Evolutionary conservation across 495 filamentous ascomycete species (phyloP), one percentile per base, ranked within the genome.

Genomic region (Coniosporium apollinis): DNA sequence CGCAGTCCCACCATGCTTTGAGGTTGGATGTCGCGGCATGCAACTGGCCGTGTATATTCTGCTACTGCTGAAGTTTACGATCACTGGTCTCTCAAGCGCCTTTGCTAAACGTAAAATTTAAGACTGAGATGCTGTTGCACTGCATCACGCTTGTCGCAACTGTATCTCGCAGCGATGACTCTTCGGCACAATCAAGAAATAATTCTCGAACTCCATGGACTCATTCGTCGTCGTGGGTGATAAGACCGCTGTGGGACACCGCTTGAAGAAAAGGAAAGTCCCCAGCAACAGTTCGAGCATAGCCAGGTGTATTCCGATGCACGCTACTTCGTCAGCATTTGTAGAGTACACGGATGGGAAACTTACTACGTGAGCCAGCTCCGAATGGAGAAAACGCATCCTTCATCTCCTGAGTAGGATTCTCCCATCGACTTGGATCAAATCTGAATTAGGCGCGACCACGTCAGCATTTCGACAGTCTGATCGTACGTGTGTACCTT

Each of bases 331-430:
- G 19, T 18, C 4, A n/a, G 16, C 14, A 19, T 4, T 21, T 36
- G n/a, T 5, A 8, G 9, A 0, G n/a, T 6, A 19, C 20, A 1
- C 10, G 11, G 2, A 33, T 1, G n/a, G 26, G 21, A 21, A 3
- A 54, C 51, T 42, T 36, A 57, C 58, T 50, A 22, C 62, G 54
- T 16, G 50, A 55, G 5, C 68, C 70, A 13, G 54, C 66, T 1
- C 70, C 67, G 44, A 69, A 75, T 0, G 67, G 55, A 35, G 70
- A 44, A 10, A 64, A 68, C 4, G 58, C 54, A 22, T 69, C 57
- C 36, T 66, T 70, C 64, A 71, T 70, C 9, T 45, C 59, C 28
- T 58, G 59, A 0, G 64, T 65, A 0, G 60, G 55, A 0, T 46
- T 43, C 4, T 47, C 53, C 62, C 62, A 66, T 16, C 62, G 47